Percentiles rank a stretch among this genome's conserved stretches.
Evolutionary conservation across 495 filamentous ascomycete species (phyloP).

Genomic region (Xylaria acuta): DNA sequence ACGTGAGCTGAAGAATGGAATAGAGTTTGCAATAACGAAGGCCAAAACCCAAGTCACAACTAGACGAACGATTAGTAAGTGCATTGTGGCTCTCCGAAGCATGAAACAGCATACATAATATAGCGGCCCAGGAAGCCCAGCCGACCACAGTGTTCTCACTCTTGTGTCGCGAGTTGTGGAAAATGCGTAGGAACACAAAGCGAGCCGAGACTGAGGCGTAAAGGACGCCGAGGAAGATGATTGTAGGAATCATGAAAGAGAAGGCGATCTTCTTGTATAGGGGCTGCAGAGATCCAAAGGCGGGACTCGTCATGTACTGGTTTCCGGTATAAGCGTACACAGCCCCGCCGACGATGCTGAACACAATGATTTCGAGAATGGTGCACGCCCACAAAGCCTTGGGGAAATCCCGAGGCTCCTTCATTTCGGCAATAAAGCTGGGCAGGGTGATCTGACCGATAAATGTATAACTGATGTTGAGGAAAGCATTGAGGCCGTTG

Average conservation of each 20-base stretch:
- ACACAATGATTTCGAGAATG: slow-evolving; percentile 82
- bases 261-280: slow-evolving; percentile 82
- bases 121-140: slow-evolving; percentile 77
- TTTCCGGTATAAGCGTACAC: slow-evolving; percentile 84
- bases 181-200: slow-evolving; percentile 86
- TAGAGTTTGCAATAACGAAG: slow-evolving; percentile 86
- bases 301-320: slow-evolving; percentile 80
- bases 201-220: slow-evolving; percentile 87
- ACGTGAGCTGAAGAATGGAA: slow-evolving; percentile 85
- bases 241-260: slow-evolving; percentile 90
- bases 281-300: slow-evolving; percentile 79
- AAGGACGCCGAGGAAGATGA: slow-evolving; percentile 87
- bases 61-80: slow-evolving; percentile 31
- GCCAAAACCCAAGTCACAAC: slow-evolving; percentile 75
- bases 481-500: slow-evolving; percentile 76
- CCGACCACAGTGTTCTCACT: slow-evolving; percentile 79
- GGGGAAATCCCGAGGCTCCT: slow-evolving; percentile 81
- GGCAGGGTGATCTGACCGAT: slow-evolving; percentile 92
- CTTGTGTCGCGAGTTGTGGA: slow-evolving; percentile 77
- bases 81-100: neutral
- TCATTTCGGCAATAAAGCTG: slow-evolving; percentile 93
- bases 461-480: slow-evolving; percentile 91
- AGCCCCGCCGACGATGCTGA: slow-evolving; percentile 75
- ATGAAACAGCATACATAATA: slow-evolving; percentile 56
- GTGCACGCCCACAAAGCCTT: slow-evolving; percentile 89